Conservation (phyloP, 176 grass and related monocot species). For the Oryza nivara region DNA sequence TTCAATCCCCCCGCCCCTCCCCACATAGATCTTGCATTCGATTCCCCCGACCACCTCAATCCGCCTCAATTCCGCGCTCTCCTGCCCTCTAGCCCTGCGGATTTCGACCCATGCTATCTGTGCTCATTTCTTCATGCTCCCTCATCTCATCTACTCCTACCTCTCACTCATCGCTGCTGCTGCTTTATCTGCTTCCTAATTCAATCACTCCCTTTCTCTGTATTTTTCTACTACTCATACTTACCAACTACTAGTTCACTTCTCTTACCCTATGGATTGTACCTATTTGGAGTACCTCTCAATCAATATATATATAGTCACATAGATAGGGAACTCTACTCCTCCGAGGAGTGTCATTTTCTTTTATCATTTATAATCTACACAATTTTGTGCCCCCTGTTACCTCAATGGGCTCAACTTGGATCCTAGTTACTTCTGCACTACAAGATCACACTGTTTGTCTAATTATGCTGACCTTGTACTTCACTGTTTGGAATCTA, state of each 20-base stretch:
- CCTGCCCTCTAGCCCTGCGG: not conserved
- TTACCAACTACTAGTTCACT: not conserved
- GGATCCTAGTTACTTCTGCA: not conserved
- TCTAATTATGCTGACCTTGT: not conserved
- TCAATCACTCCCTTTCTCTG: too few relatives aligned
- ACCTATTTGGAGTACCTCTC: too few relatives aligned
- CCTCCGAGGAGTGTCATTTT: too few relatives aligned
- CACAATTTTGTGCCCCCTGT: not conserved
- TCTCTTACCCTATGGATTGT: not conserved
- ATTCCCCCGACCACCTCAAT: not conserved
- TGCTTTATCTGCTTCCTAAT: not conserved
- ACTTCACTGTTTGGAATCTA: not conserved
- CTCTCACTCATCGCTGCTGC: not conserved
- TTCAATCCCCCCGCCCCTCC: not conserved
- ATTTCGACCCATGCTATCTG: not conserved
- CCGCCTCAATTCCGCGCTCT: not conserved
- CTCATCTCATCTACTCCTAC: not conserved
- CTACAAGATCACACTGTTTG: not conserved
- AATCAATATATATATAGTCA: too few relatives aligned
- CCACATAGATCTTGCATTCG: slow-evolving; percentile 43
- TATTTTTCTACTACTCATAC: not conserved
- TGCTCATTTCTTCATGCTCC: not conserved
- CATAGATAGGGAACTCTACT: too few relatives aligned
- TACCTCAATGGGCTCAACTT: not conserved
- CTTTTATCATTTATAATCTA: too few relatives aligned